Evolutionary conservation across 2,329 filamentous ascomycete species (phyloP).

Genomic region (Emergomyces pasteurianus): DNA sequence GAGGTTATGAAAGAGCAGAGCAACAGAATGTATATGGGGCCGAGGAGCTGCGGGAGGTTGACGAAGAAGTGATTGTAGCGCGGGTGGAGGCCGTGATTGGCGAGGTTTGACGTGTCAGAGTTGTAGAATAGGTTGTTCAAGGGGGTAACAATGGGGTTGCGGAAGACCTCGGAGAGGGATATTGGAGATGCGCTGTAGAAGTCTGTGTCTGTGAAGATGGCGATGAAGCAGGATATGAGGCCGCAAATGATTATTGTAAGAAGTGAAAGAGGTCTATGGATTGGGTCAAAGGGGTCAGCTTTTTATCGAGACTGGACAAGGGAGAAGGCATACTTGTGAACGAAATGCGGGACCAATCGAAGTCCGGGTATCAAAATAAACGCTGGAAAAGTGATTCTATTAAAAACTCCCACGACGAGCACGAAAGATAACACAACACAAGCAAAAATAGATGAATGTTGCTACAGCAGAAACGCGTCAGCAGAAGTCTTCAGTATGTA

Average conservation of each 20-base stretch:
- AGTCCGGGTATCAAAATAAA: conserved; percentile 78
- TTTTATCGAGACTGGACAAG: not conserved
- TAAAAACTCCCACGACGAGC: conserved; percentile 78
- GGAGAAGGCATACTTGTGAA: conserved; percentile 52
- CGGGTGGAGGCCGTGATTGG: conserved; percentile 63
- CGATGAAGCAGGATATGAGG: conserved; percentile 55
- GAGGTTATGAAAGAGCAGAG: conserved; percentile 31
- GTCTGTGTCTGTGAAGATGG: conserved; percentile 69
- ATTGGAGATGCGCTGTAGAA: conserved; percentile 50
- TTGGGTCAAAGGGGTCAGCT: no score
- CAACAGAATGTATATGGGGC: conserved; percentile 51
- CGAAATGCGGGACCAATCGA: conserved; percentile 73
- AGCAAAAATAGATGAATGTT: conserved; percentile 63
- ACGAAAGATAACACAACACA: conserved; percentile 70
- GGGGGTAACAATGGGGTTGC: conserved; percentile 57
- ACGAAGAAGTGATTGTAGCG: conserved; percentile 64
- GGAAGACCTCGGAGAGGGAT: conserved; percentile 32
- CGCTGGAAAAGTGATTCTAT: conserved; percentile 92
- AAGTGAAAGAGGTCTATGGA: conserved; percentile 44
- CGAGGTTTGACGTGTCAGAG: conserved; percentile 55
- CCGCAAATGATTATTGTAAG: conserved; percentile 53
- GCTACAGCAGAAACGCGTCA: conserved; percentile 32
- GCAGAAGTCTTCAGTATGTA: not conserved
- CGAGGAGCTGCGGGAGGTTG: conserved; percentile 61
- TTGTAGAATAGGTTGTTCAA: conserved; percentile 72